Conservation (phyloP, 2,329 filamentous ascomycete genomes). For the Ciborinia camelliae region DNA sequence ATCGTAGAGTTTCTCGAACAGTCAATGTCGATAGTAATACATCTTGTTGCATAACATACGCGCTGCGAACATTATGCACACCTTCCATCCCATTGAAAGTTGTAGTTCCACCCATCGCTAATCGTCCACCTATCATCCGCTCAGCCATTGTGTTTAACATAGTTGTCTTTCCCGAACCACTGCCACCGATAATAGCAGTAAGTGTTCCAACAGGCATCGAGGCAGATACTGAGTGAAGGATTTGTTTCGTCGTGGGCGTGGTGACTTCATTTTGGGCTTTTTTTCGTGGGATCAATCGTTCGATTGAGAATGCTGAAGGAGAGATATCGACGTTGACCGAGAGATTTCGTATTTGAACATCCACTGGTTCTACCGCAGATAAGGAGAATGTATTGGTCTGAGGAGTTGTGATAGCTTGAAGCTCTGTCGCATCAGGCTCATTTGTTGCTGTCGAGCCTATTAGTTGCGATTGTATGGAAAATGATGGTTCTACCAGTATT, state of each 20-base stretch:
- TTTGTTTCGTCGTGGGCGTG: constrained; percentile 43
- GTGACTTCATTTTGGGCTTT: constrained; percentile 36
- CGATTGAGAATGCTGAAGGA: constrained; percentile 49
- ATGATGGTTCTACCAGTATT: neutral
- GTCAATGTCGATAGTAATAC: constrained; percentile 70
- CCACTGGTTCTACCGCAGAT: constrained; percentile 52
- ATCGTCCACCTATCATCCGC: constrained; percentile 54
- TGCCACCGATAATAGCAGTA: constrained; percentile 73
- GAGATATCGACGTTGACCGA: constrained; percentile 57
- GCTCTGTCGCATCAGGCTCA: neutral
- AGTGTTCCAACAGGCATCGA: constrained; percentile 63
- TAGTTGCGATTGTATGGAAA: neutral
- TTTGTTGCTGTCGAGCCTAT: neutral
- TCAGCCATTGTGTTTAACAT: constrained; percentile 69
- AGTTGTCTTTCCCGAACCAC: constrained; percentile 70
- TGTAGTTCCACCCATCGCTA: constrained; percentile 51
- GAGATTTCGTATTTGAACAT: constrained; percentile 52
- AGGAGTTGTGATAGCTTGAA: constrained; percentile 23
- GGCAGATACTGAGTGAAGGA: constrained; percentile 62
- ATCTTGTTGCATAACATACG: constrained; percentile 76
- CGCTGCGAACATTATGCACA: constrained; percentile 54
- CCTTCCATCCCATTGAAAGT: constrained; percentile 60
- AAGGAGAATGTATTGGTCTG: constrained; percentile 36
- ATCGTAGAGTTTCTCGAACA: constrained; percentile 70
- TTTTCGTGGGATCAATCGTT: constrained; percentile 38